phyloP scores from a whole-genome alignment of 495 filamentous ascomycete genomes.

The Talaromyces liani region DNA sequence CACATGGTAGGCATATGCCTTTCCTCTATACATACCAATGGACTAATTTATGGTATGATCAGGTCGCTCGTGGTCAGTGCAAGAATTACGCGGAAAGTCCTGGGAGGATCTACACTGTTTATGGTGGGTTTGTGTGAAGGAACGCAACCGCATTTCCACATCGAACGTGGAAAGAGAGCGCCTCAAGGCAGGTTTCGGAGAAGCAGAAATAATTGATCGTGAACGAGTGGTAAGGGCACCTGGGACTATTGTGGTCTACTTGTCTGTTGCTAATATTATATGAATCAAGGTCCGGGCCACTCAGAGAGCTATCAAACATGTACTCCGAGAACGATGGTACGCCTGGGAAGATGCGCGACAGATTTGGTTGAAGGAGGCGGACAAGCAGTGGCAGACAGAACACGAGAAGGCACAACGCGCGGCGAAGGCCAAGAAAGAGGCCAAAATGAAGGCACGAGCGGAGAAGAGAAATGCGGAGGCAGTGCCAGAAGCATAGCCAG shows the following conservation, averaged over 20 bases:
- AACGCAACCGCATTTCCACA: slow-evolving; percentile 86
- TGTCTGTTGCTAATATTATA: slow-evolving; percentile 13
- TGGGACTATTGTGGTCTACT: not conserved
- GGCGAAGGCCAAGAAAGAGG: not conserved
- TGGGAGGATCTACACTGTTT: slow-evolving; percentile 90
- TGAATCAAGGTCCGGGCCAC: slow-evolving; percentile 56
- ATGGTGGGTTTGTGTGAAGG: slow-evolving; percentile 94
- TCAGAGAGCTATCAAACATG: slow-evolving; percentile 71
- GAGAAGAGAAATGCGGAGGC: not conserved
- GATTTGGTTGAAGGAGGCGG: slow-evolving; percentile 40
- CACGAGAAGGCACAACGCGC: not conserved
- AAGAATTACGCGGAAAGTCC: slow-evolving; percentile 78
- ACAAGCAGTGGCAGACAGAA: slow-evolving; percentile 1
- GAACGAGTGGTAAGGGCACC: slow-evolving; percentile 50
- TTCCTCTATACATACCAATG: not conserved
- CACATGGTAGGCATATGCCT: slow-evolving; percentile 49
- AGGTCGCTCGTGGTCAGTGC: slow-evolving; percentile 79
- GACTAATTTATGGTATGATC: slow-evolving; percentile 7
- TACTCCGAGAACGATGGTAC: slow-evolving; percentile 82
- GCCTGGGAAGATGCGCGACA: slow-evolving; percentile 77
- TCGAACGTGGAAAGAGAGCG: slow-evolving; percentile 56
- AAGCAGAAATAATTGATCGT: slow-evolving; percentile 51
- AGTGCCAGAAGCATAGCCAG: not conserved
- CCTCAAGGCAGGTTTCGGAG: slow-evolving; percentile 60
- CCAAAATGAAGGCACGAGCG: not conserved